These are phyloP conservation scores for Dioscorea cayenensis DNA, from an alignment of 116 monocot species.

Conservation along the genomic window DNA sequence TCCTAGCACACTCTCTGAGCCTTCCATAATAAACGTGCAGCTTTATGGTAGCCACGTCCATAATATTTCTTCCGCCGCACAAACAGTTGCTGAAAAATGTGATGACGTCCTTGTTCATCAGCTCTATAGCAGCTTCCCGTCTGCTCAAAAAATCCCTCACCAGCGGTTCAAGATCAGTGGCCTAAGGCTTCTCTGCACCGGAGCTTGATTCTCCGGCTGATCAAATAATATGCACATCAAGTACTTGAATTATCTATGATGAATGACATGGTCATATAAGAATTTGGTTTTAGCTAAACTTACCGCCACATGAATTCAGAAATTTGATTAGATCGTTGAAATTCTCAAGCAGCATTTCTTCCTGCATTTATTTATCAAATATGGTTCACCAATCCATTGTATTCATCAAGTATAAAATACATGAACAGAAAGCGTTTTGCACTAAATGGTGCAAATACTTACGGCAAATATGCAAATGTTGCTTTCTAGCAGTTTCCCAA, in stretches of 20 bases:
- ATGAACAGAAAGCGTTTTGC: not conserved
- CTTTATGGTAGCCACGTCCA: too few species aligned
- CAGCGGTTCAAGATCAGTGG: slow-evolving; percentile 60
- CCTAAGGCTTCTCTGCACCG: slow-evolving; percentile 36
- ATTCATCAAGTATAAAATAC: not conserved
- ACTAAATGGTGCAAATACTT: slow-evolving; percentile 5
- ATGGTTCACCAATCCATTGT: not conserved
- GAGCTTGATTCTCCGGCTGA: slow-evolving; percentile 63
- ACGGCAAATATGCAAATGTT: slow-evolving; percentile 93
- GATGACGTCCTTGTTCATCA: slow-evolving; percentile 97
- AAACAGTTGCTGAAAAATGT: slow-evolving; percentile 98
- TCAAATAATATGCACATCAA: not conserved
- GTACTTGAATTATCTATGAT: not conserved
- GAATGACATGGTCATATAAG: slow-evolving; percentile 2
- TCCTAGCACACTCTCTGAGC: too few species aligned
- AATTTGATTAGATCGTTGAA: slow-evolving; percentile 87
- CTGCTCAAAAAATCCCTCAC: slow-evolving; percentile 83
- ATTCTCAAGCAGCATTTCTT: slow-evolving; percentile 88
- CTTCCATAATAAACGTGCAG: too few species aligned
- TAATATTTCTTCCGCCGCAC: too few species aligned
- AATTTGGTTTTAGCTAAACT: slow-evolving; percentile 17
- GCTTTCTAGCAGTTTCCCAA: slow-evolving; percentile 88
- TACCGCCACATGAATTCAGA: slow-evolving; percentile 74
- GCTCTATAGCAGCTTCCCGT: slow-evolving; percentile 88
- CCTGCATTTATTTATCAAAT: slow-evolving; percentile 37